Evolutionary conservation across 2,329 filamentous ascomycete species (phyloP), one percentile per base, ranked within the genome.

Genomic region (Fusarium buharicum): DNA sequence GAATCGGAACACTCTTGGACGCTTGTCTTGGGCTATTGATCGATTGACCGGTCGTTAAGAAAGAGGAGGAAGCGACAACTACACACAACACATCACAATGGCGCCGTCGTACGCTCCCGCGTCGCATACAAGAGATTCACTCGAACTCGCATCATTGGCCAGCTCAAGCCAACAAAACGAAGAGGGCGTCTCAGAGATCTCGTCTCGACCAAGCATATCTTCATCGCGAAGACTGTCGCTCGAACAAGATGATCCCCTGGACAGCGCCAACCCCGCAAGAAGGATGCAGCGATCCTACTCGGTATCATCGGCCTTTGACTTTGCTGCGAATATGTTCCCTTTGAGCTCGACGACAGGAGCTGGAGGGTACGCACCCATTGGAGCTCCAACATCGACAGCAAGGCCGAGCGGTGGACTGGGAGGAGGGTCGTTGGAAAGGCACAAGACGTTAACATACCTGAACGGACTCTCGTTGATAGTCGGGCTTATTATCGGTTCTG

Each of bases 111-210:
- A 77, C 64, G 77, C 74, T 69, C 75, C 79, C 53, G 78, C 79
- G 64, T 74, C 78, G 64, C 77, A 79, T 63, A 76, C 86, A 60
- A 91, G 95, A 79, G 95, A 99, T 83, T 98, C 94, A 41, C 87
- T 99, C 72, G 95, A 99, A 81, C 90, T 99, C 55, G 95, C 93
- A 59, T 97, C 93, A 49, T 87, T 99, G 64, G 95, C 94, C 58
- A 96, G 92, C 61, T 93, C 90, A 33, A 92, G 90, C 68, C 72
- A 77, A 38, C 50, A 68, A 49, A 71, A 76, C 53, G 85, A 85
- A 44, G 84, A 84, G 62, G 86, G 84, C 16, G 83, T 79, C 43
- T 84, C 83, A 11, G 86, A 89, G 41, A 80, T 84, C n/a, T 85
- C 90, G 36, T 97, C 93, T 3, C 86, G 88, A 34, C 92, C 90